A percentile compares a stretch with the other conserved stretches of the same genome.
Evolutionary conservation across 352 stramenopile genomes (phyloP).

Genomic region (Aphanomyces astaci): DNA sequence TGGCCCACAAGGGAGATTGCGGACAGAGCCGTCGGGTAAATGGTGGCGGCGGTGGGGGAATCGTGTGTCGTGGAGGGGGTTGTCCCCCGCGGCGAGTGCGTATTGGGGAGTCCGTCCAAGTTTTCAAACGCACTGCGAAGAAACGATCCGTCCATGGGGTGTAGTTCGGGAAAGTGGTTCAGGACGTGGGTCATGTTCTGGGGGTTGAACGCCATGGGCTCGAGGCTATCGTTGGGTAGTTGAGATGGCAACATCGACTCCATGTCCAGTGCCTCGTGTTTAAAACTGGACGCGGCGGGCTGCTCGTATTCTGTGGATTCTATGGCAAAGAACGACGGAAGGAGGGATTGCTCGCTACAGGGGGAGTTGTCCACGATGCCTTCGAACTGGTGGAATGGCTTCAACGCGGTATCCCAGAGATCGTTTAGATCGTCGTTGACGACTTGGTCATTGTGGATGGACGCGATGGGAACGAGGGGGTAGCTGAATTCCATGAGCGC

Average conservation of each 20-base stretch:
- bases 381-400: background rate
- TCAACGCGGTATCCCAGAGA: background rate
- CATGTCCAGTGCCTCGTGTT: background rate
- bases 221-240: conserved; percentile 1
- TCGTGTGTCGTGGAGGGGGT: background rate
- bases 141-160: conserved; percentile 14
- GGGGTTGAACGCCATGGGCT: conserved; percentile 18
- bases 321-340: no score
- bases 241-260: background rate
- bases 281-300: background rate
- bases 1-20: background rate
- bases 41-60: background rate
- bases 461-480: background rate
- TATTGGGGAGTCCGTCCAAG: background rate
- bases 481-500: conserved; percentile 6
- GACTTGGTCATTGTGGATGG: background rate
- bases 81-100: background rate
- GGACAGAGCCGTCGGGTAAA: background rate
- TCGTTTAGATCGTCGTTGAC: background rate
- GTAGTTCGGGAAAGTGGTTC: conserved; percentile 3
- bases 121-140: conserved; percentile 11
- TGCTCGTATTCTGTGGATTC: no score
- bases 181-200: background rate
- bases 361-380: background rate
- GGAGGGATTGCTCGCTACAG: no score